Conservation (phyloP, 495 filamentous ascomycete species). For the Tuber magnatum region DNA sequence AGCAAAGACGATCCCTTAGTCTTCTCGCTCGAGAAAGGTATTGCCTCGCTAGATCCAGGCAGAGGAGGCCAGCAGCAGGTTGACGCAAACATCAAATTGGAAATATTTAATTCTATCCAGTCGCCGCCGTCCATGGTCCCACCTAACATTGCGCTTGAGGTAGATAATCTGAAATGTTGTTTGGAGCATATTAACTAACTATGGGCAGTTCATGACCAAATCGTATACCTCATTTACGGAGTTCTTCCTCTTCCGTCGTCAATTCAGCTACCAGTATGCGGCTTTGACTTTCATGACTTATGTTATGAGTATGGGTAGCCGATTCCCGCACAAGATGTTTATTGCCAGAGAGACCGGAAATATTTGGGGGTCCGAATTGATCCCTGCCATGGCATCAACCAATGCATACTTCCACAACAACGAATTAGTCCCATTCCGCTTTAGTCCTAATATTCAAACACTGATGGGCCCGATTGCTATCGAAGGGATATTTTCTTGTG, state of each 20-base stretch:
- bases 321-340: slow-evolving; percentile 88
- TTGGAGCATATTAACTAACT: slow-evolving; percentile 15
- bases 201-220: slow-evolving; percentile 67
- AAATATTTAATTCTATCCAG: slow-evolving; percentile 86
- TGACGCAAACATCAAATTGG: slow-evolving; percentile 57
- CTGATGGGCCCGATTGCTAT: slow-evolving; percentile 91
- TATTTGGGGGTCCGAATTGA: slow-evolving; percentile 91
- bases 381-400: slow-evolving; percentile 68
- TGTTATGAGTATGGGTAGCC: slow-evolving; percentile 87
- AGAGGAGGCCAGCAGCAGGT: slow-evolving; percentile 35
- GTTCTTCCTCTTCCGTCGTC: slow-evolving; percentile 95
- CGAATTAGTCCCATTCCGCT: slow-evolving; percentile 91
- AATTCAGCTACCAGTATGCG: slow-evolving; percentile 94
- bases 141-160: slow-evolving; percentile 64
- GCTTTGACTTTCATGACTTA: slow-evolving; percentile 98
- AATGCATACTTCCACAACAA: slow-evolving; percentile 88
- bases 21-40: slow-evolving; percentile 88
- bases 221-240: slow-evolving; percentile 80
- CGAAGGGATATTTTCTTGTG: slow-evolving; percentile 86
- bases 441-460: slow-evolving; percentile 91
- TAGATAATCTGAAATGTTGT: slow-evolving; percentile 9
- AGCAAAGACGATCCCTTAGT: slow-evolving; percentile 92
- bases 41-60: slow-evolving; percentile 63
- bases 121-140: slow-evolving; percentile 84
- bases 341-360: slow-evolving; percentile 84